Evolutionary conservation across 2,329 filamentous ascomycete genomes (phyloP).

Genomic region (Stenocarpella maydis): DNA sequence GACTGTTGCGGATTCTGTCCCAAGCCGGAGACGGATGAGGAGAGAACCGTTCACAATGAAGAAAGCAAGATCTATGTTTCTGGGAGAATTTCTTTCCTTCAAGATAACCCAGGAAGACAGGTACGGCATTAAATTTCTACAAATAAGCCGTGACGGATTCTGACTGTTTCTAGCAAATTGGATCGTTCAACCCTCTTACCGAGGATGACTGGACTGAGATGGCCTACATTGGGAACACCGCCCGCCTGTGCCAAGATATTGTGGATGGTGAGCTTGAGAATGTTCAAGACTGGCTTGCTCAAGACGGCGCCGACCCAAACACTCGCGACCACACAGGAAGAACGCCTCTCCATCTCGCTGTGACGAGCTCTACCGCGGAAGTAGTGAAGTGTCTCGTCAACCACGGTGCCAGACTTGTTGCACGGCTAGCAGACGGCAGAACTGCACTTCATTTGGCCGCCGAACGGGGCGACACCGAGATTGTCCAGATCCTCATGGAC

Average conservation of each 20-base stretch:
- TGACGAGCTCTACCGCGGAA: conserved; percentile 71
- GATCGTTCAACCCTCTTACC: conserved; percentile 80
- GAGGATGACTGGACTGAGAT: conserved; percentile 90
- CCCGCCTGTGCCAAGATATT: conserved; percentile 80
- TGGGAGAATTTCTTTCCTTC: conserved; percentile 76
- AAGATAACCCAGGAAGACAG: conserved; percentile 84
- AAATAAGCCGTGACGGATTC: neutral
- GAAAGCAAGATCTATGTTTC: conserved; percentile 81
- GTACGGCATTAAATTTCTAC: neutral
- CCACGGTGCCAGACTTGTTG: conserved; percentile 74
- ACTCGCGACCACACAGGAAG: conserved; percentile 80
- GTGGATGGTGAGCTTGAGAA: conserved; percentile 75
- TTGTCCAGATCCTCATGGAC: conserved; percentile 75
- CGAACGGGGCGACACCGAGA: conserved; percentile 71
- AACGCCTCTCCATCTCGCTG: conserved; percentile 80
- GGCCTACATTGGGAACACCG: conserved; percentile 86
- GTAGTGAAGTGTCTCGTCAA: conserved; percentile 77
- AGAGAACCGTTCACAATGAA: conserved; percentile 73
- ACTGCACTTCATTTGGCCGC: conserved; percentile 87
- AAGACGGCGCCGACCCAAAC: conserved; percentile 76
- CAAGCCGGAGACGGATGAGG: conserved; percentile 71
- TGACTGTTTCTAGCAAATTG: conserved; percentile 52
- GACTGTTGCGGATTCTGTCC: conserved; percentile 88
- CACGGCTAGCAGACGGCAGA: conserved; percentile 79
- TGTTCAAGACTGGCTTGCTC: conserved; percentile 72